phyloP scores from a whole-genome alignment of 2,329 filamentous ascomycete species.

The Hansfordia pulvinata region DNA sequence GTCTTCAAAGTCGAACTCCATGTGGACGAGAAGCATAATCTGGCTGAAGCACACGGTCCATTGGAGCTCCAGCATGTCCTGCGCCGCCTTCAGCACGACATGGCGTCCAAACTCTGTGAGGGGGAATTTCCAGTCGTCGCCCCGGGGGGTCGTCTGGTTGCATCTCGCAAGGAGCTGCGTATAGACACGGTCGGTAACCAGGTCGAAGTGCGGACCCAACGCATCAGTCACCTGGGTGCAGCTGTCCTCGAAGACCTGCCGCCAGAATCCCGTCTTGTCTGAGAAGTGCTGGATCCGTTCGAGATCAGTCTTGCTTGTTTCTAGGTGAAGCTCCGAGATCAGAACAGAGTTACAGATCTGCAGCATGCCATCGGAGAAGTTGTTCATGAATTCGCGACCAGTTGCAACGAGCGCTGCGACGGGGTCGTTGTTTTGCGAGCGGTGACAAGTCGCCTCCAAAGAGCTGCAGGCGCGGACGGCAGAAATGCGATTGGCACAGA shows the following conservation, averaged over 20 bases:
- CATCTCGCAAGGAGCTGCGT: constrained; percentile 32
- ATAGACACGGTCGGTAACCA: constrained; percentile 42
- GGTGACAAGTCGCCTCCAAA: constrained; percentile 64
- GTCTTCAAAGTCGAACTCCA: constrained; percentile 70
- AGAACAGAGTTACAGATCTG: constrained; percentile 56
- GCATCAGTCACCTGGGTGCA: constrained; percentile 55
- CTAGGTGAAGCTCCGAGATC: constrained; percentile 60
- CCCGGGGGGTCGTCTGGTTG: constrained; percentile 20
- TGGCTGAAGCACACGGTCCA: constrained; percentile 70
- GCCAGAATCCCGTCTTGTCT: constrained; percentile 63
- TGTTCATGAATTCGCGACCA: constrained; percentile 52
- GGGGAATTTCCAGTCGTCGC: too few species aligned
- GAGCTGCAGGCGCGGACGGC: constrained; percentile 68
- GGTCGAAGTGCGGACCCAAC: constrained; percentile 52
- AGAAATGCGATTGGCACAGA: constrained; percentile 70
- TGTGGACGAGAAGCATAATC: constrained; percentile 69
- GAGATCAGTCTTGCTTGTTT: constrained; percentile 53
- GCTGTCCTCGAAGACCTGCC: constrained; percentile 71
- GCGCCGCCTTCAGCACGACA: constrained; percentile 60
- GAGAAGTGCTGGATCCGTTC: constrained; percentile 70
- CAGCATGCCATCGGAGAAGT: constrained; percentile 55
- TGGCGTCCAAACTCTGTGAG: constrained; percentile 67
- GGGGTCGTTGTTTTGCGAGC: too few species aligned
- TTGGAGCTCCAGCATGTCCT: constrained; percentile 63
- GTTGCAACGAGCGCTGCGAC: constrained; percentile 52